Base-by-base conservation (phyloP, 257 asterid species). In the Solanum chiquidenum region DNA sequence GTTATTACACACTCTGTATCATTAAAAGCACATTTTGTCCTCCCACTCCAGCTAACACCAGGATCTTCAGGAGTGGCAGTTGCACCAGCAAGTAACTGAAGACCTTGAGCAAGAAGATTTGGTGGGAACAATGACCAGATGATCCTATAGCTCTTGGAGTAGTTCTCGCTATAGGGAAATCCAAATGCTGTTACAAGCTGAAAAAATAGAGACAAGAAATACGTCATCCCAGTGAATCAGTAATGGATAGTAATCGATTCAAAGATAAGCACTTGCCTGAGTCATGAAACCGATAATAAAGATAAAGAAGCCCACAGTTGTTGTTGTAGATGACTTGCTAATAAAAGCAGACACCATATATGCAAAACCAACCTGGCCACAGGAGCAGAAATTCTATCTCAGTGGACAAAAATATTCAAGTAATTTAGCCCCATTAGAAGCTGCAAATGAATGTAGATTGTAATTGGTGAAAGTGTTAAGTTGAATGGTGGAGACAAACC, bases 71-170 rank as follows among this genome's bases (percentile, higher is more conserved):
- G 96, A 88, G 98, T 94, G 88, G 89, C 93, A 86, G 99, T 96
- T 86, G 99, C 98, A 89, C 13, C 92, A 74, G 98, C 87, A 90
- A 94, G 98, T 91, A 96, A 92, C 89, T 89, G 86, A 90, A 95
- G 94, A 90, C 98, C 98, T 85, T 88, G 88, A 87, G 98, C 95
- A 87, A 95, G 92, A 90, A 94, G 98, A 93, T 96, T 94, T 87
- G 99, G 99, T 46, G 99, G 99, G 92, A 95, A 96, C 20, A 94
- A 82, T n/a, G 98, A 94, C 99, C 99, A 96, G 83, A 96, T 80
- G 44, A 42, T 85, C 86, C 90, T 92, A 87, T 91, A 94, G 29
- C 87, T 88, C 23, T 92, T 90, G 25, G 97, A 89, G 88, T 10
- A 93, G 77, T 27, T 66, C 35, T 85, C 80, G 64, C 93, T 89